Conservation (phyloP, 345 rosid species). For the Durio zibethinus region DNA sequence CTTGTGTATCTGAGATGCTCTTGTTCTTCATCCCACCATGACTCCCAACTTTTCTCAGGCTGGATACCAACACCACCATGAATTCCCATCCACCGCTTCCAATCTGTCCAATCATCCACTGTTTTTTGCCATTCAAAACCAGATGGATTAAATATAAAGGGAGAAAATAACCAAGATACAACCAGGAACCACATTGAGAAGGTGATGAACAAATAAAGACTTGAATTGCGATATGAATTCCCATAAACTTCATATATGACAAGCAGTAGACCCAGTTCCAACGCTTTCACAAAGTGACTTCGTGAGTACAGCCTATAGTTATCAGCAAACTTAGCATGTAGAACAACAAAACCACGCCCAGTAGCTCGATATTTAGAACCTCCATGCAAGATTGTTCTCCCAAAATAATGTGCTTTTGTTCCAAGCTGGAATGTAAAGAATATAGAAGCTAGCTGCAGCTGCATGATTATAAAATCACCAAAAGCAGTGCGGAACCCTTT, state of each 20-base stretch:
- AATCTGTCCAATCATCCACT: slow-evolving; percentile 71
- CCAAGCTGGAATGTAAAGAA: slow-evolving; percentile 76
- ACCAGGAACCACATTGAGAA: slow-evolving; percentile 61
- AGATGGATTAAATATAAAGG: slow-evolving; percentile 66
- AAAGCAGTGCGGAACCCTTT: slow-evolving; percentile 64
- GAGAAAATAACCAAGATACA: slow-evolving; percentile 66
- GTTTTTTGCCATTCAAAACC: slow-evolving; percentile 73
- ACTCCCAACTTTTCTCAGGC: slow-evolving; percentile 66
- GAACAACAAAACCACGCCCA: slow-evolving; percentile 89
- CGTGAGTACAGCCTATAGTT: slow-evolving; percentile 64
- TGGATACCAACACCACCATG: slow-evolving; percentile 60
- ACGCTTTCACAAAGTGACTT: slow-evolving; percentile 66
- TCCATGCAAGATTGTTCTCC: slow-evolving; percentile 75
- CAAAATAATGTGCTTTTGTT: slow-evolving; percentile 61
- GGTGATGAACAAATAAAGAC: slow-evolving; percentile 50
- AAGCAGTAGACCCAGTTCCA: slow-evolving; percentile 61
- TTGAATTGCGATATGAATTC: slow-evolving; percentile 35
- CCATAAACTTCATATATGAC: slow-evolving; percentile 55
- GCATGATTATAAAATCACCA: slow-evolving; percentile 62
- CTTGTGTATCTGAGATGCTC: slow-evolving; percentile 53
- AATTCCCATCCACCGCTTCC: slow-evolving; percentile 60
- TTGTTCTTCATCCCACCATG: slow-evolving; percentile 74
- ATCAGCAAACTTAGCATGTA: slow-evolving; percentile 84
- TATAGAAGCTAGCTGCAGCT: slow-evolving; percentile 57
- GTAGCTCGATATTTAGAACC: slow-evolving; percentile 86